Base-by-base conservation (phyloP, 2,329 filamentous ascomycete genomes). In the Aspergillus brunneoviolaceus region DNA sequence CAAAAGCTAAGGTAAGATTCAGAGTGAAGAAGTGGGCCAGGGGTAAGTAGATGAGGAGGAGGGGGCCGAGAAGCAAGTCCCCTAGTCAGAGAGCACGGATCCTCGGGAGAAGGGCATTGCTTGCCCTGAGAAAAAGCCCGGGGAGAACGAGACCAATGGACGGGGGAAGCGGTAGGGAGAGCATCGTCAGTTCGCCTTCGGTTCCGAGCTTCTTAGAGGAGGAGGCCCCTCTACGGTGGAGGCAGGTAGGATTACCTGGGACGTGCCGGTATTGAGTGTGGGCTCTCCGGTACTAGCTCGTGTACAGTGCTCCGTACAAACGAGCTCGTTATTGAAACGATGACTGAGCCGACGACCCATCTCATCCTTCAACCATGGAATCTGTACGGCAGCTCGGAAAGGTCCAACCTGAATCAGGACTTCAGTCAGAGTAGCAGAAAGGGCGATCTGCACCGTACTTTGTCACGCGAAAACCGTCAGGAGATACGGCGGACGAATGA, bases 401-500 rank as follows among this genome's bases (percentile, higher is more conserved):
- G 52, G 61, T 54, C 56, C 56, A 57, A 47, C 49, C 29, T 19
- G 42, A 50, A 29, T 29, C 27, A 29, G 27, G 10, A 42, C 31
- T 47, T 63, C 65, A 65, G 58, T 66, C 39, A 58, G 50, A 59
- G 42, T 12, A 21, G 54, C 35, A 47, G 49, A 35, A 58, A 57
- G 45, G 35, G 51, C 60, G 60, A 65, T 64, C 64, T 64, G 61
- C 66, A 61, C 25, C 27, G 66, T 67, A 65, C 64, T 67, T 67
- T 67, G 64, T 65, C 63, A 67, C 61, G 59, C 60, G 58, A 60
- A 59, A 63, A 62, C 53, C 45, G 56, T 61, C 51, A 63, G 61
- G 58, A 61, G 55, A 57, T 14, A 21, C n/a, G 7, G 50, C 16
- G 49, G 51, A 23, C 64, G 56, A 67, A 67, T 67, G 55, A 60